phyloP scores from a whole-genome alignment of 495 filamentous ascomycete species.

The Aspergillus saccharolyticus region DNA sequence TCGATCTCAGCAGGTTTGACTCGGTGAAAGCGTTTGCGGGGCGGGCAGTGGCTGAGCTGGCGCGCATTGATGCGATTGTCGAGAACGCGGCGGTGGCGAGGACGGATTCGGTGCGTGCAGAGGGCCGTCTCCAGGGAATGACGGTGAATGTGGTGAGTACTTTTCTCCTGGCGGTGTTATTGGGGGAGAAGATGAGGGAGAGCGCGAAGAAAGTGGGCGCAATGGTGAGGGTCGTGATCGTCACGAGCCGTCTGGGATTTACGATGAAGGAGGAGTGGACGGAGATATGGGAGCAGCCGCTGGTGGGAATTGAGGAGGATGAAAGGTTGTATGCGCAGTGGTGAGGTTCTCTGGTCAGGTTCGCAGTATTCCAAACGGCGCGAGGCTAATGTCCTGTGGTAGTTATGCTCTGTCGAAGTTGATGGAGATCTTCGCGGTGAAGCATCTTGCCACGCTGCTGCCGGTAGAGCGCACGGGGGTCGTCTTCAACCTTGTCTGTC shows the following conservation, averaged over 20 bases:
- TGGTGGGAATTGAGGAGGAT: background rate
- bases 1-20: background rate
- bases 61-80: conserved; percentile 8
- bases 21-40: background rate
- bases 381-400: conserved; percentile 18
- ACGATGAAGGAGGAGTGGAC: background rate
- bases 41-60: conserved; percentile 6
- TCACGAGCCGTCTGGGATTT: background rate
- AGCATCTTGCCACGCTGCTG: conserved; percentile 24
- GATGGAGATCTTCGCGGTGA: conserved; percentile 30
- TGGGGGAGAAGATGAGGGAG: background rate
- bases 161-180: background rate
- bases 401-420: conserved; percentile 34
- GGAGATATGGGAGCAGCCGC: background rate
- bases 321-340: conserved; percentile 17
- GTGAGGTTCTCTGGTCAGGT: conserved; percentile 13
- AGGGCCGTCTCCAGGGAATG: background rate
- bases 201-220: background rate
- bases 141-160: background rate
- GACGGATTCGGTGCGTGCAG: background rate
- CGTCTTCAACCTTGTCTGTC: conserved; percentile 37
- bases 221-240: background rate
- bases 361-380: background rate
- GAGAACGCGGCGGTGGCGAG: background rate
- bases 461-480: conserved; percentile 32